These are phyloP conservation scores for Rubroshorea leprosula DNA, from an alignment of 345 rosid species.

Conservation along the genomic window DNA sequence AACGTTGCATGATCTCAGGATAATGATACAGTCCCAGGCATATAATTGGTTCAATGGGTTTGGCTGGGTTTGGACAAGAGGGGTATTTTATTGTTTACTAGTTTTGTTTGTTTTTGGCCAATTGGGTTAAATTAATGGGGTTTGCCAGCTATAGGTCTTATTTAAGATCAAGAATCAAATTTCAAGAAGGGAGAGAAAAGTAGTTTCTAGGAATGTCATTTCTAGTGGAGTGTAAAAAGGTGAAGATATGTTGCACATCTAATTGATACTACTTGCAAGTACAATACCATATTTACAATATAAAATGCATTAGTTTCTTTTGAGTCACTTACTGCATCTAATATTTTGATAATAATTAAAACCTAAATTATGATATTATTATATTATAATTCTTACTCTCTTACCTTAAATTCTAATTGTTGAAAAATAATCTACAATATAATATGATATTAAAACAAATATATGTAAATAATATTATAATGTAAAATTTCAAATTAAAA, in stretches of 20 bases:
- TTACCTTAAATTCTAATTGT: too few relatives aligned
- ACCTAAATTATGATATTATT: too few relatives aligned
- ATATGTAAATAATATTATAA: too few relatives aligned
- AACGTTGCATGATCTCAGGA: constrained; percentile 15
- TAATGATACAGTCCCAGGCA: constrained; percentile 8
- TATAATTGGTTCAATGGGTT: constrained; percentile 4
- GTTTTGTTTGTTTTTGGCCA: constrained; percentile 20
- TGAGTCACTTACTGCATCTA: too few relatives aligned
- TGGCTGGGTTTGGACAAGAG: constrained; percentile 1
- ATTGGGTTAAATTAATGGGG: constrained; percentile 19
- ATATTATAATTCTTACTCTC: too few relatives aligned
- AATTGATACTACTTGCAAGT: too few relatives aligned
- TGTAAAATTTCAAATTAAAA: too few relatives aligned
- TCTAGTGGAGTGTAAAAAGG: constrained; percentile 20
- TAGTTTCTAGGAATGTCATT: constrained; percentile 26
- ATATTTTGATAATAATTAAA: too few relatives aligned
- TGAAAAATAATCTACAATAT: too few relatives aligned
- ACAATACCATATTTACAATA: too few relatives aligned
- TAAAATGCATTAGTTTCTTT: too few relatives aligned
- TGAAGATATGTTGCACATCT: constrained; percentile 21
- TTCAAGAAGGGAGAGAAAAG: not conserved
- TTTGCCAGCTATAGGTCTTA: constrained; percentile 30
- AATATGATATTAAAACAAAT: too few relatives aligned
- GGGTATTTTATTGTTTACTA: constrained; percentile 13
- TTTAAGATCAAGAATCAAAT: constrained; percentile 4